Evolutionary conservation across 129 eudicot genomes (phyloP).

Genomic region (Chrysanthemum makinoi): DNA sequence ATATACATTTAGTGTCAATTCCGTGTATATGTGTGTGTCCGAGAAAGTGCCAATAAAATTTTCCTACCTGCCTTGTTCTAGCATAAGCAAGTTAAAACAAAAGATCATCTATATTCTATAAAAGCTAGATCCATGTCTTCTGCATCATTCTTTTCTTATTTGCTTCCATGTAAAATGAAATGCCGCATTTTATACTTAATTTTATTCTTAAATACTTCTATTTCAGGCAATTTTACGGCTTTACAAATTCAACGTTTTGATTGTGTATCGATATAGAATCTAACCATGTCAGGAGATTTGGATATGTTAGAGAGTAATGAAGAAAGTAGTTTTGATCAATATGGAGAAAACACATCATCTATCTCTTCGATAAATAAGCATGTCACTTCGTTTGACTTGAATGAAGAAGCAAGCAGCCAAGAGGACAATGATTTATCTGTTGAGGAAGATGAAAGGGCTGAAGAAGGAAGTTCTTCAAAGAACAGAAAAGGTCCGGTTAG

Average conservation of each 20-base stretch:
- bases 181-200: not conserved
- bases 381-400: conserved; percentile 57
- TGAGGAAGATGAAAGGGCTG: conserved; percentile 30
- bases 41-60: not conserved
- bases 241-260: conserved; percentile 18
- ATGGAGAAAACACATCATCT: conserved; percentile 34
- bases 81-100: conserved; percentile 4
- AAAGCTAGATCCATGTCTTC: conserved; percentile 23
- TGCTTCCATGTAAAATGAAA: conserved; percentile 13
- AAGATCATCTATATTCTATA: conserved; percentile 5
- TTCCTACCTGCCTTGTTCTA: conserved; percentile 3
- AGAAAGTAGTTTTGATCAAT: conserved; percentile 25
- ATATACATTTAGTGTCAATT: conserved; percentile 2
- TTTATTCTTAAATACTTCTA: not conserved
- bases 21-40: conserved; percentile 7
- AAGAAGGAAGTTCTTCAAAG: conserved; percentile 34
- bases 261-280: not conserved
- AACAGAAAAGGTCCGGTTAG: conserved; percentile 47
- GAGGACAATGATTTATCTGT: conserved; percentile 23
- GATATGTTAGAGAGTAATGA: conserved; percentile 31
- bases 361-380: conserved; percentile 36
- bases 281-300: conserved; percentile 32
- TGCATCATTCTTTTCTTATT: conserved; percentile 6
- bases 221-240: conserved; percentile 16
- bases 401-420: conserved; percentile 56